phyloP scores from a whole-genome alignment of 129 eudicot species.

The Pseudognaphalium luteoalbum region DNA sequence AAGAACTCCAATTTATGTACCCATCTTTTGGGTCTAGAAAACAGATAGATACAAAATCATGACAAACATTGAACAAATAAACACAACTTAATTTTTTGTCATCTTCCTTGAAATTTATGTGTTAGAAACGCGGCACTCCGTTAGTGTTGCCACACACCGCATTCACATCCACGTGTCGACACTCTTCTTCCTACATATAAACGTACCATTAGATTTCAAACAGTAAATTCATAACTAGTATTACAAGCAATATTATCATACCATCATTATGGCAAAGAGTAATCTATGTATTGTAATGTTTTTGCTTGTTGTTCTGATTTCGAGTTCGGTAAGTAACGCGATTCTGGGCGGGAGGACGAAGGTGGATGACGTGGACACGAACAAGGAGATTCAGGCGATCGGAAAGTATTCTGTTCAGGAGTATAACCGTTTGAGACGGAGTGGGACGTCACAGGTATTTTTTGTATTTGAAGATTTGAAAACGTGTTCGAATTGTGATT shows the following conservation, averaged over 20 bases:
- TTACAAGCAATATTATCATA: no score
- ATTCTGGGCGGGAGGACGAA: constrained; percentile 45
- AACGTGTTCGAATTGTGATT: no score
- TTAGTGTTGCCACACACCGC: constrained; percentile 26
- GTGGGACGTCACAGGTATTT: neutral
- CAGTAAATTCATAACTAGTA: no score
- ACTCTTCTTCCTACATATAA: constrained; percentile 14
- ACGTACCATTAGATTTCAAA: no score
- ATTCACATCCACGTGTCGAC: constrained; percentile 27
- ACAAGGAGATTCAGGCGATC: constrained; percentile 55
- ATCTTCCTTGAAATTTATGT: neutral
- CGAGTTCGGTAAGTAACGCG: neutral
- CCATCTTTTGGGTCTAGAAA: neutral
- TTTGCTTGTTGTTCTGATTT: neutral
- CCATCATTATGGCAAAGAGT: no score
- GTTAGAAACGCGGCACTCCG: constrained; percentile 32
- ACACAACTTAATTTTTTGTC: constrained; percentile 4
- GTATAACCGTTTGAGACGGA: constrained; percentile 36
- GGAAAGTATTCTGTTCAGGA: constrained; percentile 57
- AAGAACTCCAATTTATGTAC: neutral
- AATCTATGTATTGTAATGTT: neutral
- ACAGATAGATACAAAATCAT: neutral
- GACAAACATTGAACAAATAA: neutral
- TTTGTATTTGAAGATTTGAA: no score
- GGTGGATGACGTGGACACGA: constrained; percentile 40